Base-by-base conservation (phyloP, 2,329 filamentous ascomycete species). In the Acrocalymma vagum region DNA sequence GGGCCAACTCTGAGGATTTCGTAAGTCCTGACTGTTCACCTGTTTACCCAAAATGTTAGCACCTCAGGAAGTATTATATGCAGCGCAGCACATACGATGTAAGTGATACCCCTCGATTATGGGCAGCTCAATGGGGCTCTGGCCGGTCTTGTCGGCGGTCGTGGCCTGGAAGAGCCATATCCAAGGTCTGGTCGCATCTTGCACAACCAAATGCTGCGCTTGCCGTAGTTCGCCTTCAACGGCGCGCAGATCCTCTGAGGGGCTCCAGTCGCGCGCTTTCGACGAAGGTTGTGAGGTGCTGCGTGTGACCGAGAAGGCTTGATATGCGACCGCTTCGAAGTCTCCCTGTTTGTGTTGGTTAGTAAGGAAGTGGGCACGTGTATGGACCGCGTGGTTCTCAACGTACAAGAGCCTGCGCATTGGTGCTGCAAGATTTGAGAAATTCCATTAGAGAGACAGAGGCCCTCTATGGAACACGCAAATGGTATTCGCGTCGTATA, bases 321-420 rank as follows among this genome's bases (percentile, higher is more conserved):
- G 66, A 38, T 60, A 69, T 42, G 60, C 61, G 53, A 70, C 47
- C 34, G 64, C 64, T 51, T 69, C 64, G 35, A 66, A 67, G 48
- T 65, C 63, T 53, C 63, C 65, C 65, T 69, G 43, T 10, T 26
- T 16, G 13, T 9, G n/a, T 10, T 11, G 10, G 53, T 65, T 31
- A 63, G 59, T 40, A 29, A 11, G 15, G 29, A 10, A 4, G 6
- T 16, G 3, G 10, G 21, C 7, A n/a, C 2, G 10, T n/a, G 9
- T 5, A 2, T 15, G 11, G 15, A 17, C 24, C n/a, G 6, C 17
- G 26, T n/a, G 15, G 14, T n/a, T 23, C 7, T 28, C 6, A 11
- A 18, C 61, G 34, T 48, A 69, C 65, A 51, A 70, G 64, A 59
- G 60, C 63, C 55, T 69, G 65, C 60, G 65, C 67, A 62, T 69